phyloP scores from a whole-genome alignment of 208 protist genomes.

The Histomonas meleagridis region DNA sequence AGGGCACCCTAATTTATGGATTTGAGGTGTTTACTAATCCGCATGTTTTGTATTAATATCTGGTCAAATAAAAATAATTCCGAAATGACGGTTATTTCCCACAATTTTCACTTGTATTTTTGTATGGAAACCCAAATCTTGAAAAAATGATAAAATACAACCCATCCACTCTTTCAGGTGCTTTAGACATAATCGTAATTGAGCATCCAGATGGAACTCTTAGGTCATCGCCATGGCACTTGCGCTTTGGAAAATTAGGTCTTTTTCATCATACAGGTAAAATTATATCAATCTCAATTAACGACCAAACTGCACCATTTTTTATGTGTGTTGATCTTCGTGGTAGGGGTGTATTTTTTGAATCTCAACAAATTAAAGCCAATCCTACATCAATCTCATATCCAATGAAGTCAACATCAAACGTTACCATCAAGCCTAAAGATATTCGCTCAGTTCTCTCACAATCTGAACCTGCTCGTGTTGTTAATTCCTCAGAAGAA shows the following conservation, averaged over 20 bases:
- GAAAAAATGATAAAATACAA: no score
- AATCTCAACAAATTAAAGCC: background rate
- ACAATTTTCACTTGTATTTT: no score
- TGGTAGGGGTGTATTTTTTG: background rate
- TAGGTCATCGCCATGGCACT: conserved; percentile 79
- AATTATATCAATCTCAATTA: conserved; percentile 75
- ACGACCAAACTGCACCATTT: conserved; percentile 64
- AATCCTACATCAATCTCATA: background rate
- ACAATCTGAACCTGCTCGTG: background rate
- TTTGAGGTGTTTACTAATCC: no score
- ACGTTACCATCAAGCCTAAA: background rate
- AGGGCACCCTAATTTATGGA: no score
- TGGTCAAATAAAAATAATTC: no score
- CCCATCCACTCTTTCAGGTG: conserved; percentile 63
- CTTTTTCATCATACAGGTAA: conserved; percentile 70
- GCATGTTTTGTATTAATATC: no score
- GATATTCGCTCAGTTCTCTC: background rate
- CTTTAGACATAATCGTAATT: conserved; percentile 87
- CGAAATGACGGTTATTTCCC: no score
- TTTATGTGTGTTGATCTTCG: conserved; percentile 74
- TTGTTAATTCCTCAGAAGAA: background rate
- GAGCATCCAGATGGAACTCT: conserved; percentile 75
- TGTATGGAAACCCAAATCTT: no score
- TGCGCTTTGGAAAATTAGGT: conserved; percentile 81
- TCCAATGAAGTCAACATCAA: background rate